Evolutionary conservation across 2,329 filamentous ascomycete species (phyloP).

Genomic region (Epichloe hybrida): DNA sequence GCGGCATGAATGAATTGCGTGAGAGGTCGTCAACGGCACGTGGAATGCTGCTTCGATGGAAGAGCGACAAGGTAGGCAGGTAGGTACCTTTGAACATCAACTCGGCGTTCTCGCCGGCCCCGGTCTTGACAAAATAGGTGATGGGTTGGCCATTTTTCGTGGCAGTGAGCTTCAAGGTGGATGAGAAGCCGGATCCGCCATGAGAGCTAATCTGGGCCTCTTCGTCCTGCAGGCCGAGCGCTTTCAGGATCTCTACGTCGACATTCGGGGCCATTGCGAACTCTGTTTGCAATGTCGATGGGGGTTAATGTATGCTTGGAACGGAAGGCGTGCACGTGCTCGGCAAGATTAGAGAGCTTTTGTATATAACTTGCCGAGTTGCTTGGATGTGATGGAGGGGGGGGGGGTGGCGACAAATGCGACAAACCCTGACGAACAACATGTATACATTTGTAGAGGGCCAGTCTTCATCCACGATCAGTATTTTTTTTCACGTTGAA

Average conservation of each 20-base stretch:
- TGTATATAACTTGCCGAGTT: too few species aligned
- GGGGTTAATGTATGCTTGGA: too few species aligned
- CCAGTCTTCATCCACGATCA: too few species aligned
- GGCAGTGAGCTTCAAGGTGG: slow-evolving; percentile 45
- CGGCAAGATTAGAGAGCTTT: too few species aligned
- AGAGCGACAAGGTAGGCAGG: slow-evolving; percentile 21
- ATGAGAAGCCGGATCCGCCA: slow-evolving; percentile 55
- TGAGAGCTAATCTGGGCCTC: slow-evolving; percentile 43
- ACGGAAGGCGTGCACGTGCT: too few species aligned
- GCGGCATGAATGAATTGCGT: neutral
- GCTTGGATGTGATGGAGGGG: too few species aligned
- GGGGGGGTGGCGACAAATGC: too few species aligned
- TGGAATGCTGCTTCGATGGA: neutral
- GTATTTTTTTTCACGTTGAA: too few species aligned
- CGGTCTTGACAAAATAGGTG: slow-evolving; percentile 62
- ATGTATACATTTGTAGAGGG: too few species aligned
- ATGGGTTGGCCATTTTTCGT: slow-evolving; percentile 33
- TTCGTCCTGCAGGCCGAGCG: slow-evolving; percentile 43
- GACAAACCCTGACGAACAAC: too few species aligned
- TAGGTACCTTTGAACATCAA: slow-evolving; percentile 51
- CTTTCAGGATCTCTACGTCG: slow-evolving; percentile 48
- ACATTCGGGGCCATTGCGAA: slow-evolving; percentile 15
- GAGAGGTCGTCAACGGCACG: neutral
- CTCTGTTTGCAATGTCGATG: too few species aligned
- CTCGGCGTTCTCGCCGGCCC: slow-evolving; percentile 42